A percentile compares a stretch with the other conserved stretches of the same genome.
Conservation (phyloP, 495 filamentous ascomycete genomes). For the Penicillium dipodomyicola region DNA sequence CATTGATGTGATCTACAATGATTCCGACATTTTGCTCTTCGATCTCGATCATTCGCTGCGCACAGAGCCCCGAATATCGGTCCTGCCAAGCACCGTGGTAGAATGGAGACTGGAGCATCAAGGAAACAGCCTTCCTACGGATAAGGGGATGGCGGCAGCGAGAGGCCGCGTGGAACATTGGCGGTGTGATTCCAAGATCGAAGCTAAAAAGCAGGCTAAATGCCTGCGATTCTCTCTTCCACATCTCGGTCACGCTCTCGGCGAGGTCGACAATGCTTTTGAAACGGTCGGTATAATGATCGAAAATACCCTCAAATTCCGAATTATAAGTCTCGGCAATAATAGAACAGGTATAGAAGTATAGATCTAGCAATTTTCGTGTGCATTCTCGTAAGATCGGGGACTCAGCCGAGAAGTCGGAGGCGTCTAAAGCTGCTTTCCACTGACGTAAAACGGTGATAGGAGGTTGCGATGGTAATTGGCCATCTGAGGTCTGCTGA, state of each 20-base stretch:
- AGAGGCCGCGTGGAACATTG: conserved; percentile 9
- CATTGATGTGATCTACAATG: too few species aligned
- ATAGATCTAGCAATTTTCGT: conserved; percentile 4
- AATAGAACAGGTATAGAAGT: conserved; percentile 5
- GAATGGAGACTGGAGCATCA: conserved; percentile 8
- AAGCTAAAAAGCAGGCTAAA: conserved; percentile 10
- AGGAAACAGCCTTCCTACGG: neutral
- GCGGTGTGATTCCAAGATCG: conserved; percentile 8
- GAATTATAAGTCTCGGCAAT: conserved; percentile 4
- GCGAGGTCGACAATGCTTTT: conserved; percentile 4
- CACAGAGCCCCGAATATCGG: conserved; percentile 13
- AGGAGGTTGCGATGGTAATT: neutral
- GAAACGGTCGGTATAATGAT: neutral
- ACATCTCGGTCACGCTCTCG: neutral
- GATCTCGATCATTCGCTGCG: conserved; percentile 8
- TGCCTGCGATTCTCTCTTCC: neutral
- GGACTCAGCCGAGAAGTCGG: conserved; percentile 1
- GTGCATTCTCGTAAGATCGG: neutral
- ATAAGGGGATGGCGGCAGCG: conserved; percentile 9
- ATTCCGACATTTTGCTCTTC: neutral
- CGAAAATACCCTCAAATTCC: conserved; percentile 3
- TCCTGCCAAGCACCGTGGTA: conserved; percentile 13
- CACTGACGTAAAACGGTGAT: conserved; percentile 4
- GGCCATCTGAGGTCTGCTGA: too few species aligned
- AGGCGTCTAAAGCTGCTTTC: conserved; percentile 8